These are phyloP conservation scores for Cytospora schulzeri DNA, from an alignment of 2,329 filamentous ascomycete genomes.

Conservation along the genomic window DNA sequence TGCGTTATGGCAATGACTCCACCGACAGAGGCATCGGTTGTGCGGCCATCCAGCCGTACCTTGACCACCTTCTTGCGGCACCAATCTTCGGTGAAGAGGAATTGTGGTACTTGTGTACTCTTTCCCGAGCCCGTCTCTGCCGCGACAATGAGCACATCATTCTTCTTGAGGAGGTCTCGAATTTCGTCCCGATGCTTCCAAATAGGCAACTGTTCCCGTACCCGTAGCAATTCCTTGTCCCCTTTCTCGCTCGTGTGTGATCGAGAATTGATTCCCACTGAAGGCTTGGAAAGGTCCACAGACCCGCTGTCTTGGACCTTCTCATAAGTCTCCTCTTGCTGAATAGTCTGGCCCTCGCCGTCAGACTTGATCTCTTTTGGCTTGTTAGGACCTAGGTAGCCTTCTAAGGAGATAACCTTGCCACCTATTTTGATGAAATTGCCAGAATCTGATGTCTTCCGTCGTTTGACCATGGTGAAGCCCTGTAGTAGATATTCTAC, in stretches of 20 bases:
- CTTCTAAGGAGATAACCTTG: constrained; percentile 52
- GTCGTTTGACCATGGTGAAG: constrained; percentile 29
- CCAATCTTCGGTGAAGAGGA: constrained; percentile 78
- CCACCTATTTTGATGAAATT: constrained; percentile 49
- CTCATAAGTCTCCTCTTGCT: not conserved
- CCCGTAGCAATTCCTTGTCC: constrained; percentile 34
- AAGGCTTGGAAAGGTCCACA: not conserved
- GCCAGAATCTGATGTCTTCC: constrained; percentile 38
- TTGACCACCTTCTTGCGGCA: constrained; percentile 64
- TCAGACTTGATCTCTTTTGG: constrained; percentile 27
- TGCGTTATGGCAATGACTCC: constrained; percentile 93
- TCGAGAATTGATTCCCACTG: not conserved
- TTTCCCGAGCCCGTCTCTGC: constrained; percentile 97
- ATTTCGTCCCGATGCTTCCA: constrained; percentile 76
- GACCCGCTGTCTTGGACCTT: not conserved
- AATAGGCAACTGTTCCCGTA: constrained; percentile 75
- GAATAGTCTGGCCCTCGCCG: not conserved
- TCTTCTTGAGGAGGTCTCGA: constrained; percentile 60
- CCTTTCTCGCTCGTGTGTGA: constrained; percentile 31
- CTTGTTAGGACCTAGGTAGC: constrained; percentile 48
- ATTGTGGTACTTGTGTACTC: constrained; percentile 94
- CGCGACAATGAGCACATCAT: constrained; percentile 81
- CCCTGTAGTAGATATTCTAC: not conserved
- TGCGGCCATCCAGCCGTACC: constrained; percentile 38
- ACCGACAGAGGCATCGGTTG: constrained; percentile 58